Evolutionary conservation across 208 protist species (phyloP), one percentile per base, ranked within the genome.

Genomic region (Trypanosoma rangeli): DNA sequence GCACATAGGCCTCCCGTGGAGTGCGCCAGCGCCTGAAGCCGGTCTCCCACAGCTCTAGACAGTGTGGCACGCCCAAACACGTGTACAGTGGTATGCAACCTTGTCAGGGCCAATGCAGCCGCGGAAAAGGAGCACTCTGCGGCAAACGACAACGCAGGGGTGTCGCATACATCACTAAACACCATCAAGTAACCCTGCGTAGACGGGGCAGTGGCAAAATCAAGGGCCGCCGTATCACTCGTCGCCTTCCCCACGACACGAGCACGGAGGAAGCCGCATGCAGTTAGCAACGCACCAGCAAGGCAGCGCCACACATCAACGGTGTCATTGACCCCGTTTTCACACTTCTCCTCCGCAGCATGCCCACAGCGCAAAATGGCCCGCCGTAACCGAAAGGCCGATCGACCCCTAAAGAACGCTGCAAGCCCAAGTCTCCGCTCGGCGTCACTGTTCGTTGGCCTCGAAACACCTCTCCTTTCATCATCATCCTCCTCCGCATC

Each of bases 81-180:
- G 39, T 78, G 85, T 29, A 87, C 61, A 22, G 72, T 64, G 16
- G 80, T 65, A 44, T 68, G 54, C 49, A 82, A 67, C 71, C 82
- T 71, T 39, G 65, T 74, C 22, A 75, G 49, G 12, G 76, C 71
- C 20, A 85, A 59, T 18, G 76, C 78, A 1, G 84, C 78, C 31
- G 83, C 74, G 26, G 85, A 83, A 20, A 94, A 77, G 20, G 84
- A 80, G 58, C 90, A 92, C 67, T 95, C 87, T 5, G 84, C 63
- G 42, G 68, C 74, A 67, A 86, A 87, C 12, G 77, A 70, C 33
- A 88, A 57, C 52, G 74, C 44, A 7, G 20, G 28, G 3, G 46
- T 42, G 42, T 50, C 52, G n/a, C 35, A 10, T 50, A 60, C 63
- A 75, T 91, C 81, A 60, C 78, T 93, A 76, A 94, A 94, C 31